Evolutionary conservation across 2,329 filamentous ascomycete species (phyloP).

Genomic region (Fusarium decemcellulare): DNA sequence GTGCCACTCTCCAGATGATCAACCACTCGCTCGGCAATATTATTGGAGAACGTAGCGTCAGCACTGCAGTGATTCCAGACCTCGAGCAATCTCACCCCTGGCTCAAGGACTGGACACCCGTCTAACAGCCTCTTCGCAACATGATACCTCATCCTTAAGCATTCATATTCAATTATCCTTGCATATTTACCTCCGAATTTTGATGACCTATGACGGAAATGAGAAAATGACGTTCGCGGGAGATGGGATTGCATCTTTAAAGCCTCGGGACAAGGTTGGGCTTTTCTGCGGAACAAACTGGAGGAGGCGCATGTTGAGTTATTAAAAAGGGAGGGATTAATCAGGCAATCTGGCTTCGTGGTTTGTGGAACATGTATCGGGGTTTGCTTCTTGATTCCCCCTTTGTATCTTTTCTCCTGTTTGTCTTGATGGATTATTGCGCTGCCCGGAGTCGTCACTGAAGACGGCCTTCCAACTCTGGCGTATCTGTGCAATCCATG

Average conservation of each 20-base stretch:
- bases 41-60: slow-evolving; percentile 44
- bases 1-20: slow-evolving; percentile 45
- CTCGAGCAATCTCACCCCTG: slow-evolving; percentile 41
- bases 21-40: slow-evolving; percentile 45
- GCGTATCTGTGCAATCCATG: neutral
- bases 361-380: slow-evolving; percentile 9
- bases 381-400: neutral
- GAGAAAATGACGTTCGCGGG: slow-evolving; percentile 22
- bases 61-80: slow-evolving; percentile 40
- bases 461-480: neutral
- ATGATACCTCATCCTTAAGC: slow-evolving; percentile 7
- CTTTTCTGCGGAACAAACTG: slow-evolving; percentile 8
- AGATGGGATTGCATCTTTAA: slow-evolving; percentile 12
- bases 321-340: slow-evolving; percentile 5
- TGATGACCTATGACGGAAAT: slow-evolving; percentile 33
- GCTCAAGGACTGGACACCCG: slow-evolving; percentile 42
- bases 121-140: slow-evolving; percentile 18
- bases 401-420: slow-evolving; percentile 1
- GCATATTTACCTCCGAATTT: neutral
- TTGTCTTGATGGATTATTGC: slow-evolving; percentile 1
- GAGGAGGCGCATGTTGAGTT: slow-evolving; percentile 10
- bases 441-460: neutral
- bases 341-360: neutral
- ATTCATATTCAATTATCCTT: slow-evolving; percentile 14
- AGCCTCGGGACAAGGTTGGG: slow-evolving; percentile 8